Evolutionary conservation across 495 filamentous ascomycete species (phyloP), one percentile per base, ranked within the genome.

Genomic region (Wilcoxina mikolae): DNA sequence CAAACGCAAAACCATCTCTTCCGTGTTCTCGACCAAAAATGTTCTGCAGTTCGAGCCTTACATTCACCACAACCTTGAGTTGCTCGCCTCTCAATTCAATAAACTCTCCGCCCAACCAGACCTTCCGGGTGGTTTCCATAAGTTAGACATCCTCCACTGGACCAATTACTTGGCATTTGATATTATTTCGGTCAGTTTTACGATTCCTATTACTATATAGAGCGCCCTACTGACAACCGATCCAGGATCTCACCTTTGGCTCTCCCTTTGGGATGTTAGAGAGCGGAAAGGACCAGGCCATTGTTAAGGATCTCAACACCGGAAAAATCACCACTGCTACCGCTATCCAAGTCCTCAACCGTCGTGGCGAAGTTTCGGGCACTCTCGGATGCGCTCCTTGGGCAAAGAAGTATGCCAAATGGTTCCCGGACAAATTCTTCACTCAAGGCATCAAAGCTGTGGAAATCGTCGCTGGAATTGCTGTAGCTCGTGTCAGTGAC

Each of bases 131-230:
- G 72, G 70, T 20, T 85, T 74, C 60, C 75, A 72, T 9, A 72
- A 78, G 53, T 68, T 94, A 43, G 87, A 94, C 63, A 83, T 80
- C 45, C 74, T 95, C 25, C 76, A 87, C 64, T 95, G 88, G 88
- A 91, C 90, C 76, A 95, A 95, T 70, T 94, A 84, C 67, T 76
- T 94, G 9, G 88, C 88, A 39, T 95, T 95, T 59, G 88, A 95
- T 60, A 85, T 91, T 51, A 95, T 95, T 58, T 49, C 46, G 7
- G 87, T 87, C n/a, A n/a, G n/a, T n/a, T n/a, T n/a, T n/a, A n/a
- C n/a, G n/a, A n/a, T n/a, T n/a, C n/a, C n/a, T n/a, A n/a, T n/a
- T n/a, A n/a, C n/a, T n/a, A n/a, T n/a, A n/a, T n/a, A n/a, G n/a
- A n/a, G n/a, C n/a, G n/a, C n/a, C n/a, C n/a, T n/a, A n/a, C n/a